Conservation (phyloP, 2,329 filamentous ascomycete genomes). For the Celoporthe dispersa region DNA sequence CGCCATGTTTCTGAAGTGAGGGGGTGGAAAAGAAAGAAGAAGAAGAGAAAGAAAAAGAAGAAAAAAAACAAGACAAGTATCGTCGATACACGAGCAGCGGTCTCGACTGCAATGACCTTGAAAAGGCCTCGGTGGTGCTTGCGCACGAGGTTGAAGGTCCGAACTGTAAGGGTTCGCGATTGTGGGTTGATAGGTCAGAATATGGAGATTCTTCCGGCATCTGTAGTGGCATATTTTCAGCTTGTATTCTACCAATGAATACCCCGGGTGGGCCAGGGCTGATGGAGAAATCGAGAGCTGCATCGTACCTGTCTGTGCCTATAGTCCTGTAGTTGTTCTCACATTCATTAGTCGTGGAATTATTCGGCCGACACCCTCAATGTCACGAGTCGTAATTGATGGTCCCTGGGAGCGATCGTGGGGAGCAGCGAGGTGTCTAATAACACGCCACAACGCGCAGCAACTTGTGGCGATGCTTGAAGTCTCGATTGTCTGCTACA, state of each 20-base stretch:
- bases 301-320: not conserved
- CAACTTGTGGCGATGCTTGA: not conserved
- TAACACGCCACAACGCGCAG: slow-evolving; percentile 15
- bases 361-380: not conserved
- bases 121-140: not conserved
- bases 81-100: slow-evolving; percentile 4
- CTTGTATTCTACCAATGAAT: not conserved
- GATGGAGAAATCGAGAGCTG: not conserved
- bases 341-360: not conserved
- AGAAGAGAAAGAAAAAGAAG: too few species aligned
- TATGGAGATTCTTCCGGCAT: not conserved
- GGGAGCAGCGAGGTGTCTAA: slow-evolving; percentile 19
- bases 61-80: not conserved
- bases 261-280: not conserved
- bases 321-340: not conserved
- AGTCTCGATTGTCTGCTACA: not conserved
- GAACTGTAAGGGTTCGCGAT: not conserved
- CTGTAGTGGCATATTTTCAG: not conserved
- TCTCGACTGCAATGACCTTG: not conserved
- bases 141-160: not conserved
- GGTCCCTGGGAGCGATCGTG: slow-evolving; percentile 1
- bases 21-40: not conserved
- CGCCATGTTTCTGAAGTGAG: slow-evolving; percentile 36
- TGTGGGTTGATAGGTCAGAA: not conserved
- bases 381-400: slow-evolving; percentile 13